Evolutionary conservation across 2,329 filamentous ascomycete genomes (phyloP).

Genomic region (Neofusicoccum sp.): DNA sequence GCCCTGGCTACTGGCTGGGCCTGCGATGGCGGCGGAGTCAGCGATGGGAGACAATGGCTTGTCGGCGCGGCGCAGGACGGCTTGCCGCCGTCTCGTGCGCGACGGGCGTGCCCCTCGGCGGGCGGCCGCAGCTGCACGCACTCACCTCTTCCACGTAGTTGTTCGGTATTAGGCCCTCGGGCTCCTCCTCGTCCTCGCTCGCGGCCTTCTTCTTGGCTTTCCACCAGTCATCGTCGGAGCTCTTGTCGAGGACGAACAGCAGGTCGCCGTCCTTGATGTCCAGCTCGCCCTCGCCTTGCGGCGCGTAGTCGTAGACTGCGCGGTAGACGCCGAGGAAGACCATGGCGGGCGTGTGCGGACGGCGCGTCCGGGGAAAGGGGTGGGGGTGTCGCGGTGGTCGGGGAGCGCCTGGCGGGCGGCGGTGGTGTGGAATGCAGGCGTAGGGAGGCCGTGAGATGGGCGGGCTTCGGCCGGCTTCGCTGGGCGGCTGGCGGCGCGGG

Average conservation of each 20-base stretch:
- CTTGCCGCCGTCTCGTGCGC: neutral
- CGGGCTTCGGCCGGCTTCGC: slow-evolving; percentile 2
- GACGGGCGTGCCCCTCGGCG: neutral
- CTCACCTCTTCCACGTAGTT: slow-evolving; percentile 94
- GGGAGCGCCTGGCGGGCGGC: neutral
- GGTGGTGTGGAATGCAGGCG: slow-evolving; percentile 1
- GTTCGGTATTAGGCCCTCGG: slow-evolving; percentile 83
- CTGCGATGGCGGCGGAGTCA: slow-evolving; percentile 41
- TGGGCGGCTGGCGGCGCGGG: slow-evolving; percentile 6
- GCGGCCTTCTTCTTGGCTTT: slow-evolving; percentile 84
- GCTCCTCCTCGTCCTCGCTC: slow-evolving; percentile 83
- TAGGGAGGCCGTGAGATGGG: slow-evolving; percentile 11
- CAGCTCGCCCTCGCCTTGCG: slow-evolving; percentile 83
- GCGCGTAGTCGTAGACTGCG: slow-evolving; percentile 88
- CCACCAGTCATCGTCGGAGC: slow-evolving; percentile 80
- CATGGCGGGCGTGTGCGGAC: slow-evolving; percentile 52
- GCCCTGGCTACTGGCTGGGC: slow-evolving; percentile 67
- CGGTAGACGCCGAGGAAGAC: slow-evolving; percentile 89
- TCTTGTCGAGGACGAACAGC: slow-evolving; percentile 85
- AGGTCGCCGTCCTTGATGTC: slow-evolving; percentile 82
- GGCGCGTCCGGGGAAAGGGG: neutral
- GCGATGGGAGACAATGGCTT: neutral
- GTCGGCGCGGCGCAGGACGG: neutral
- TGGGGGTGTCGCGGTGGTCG: neutral
- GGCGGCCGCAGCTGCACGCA: neutral